Base-by-base conservation (phyloP, 148 eudicot genomes). In the Arbutus unedo region DNA sequence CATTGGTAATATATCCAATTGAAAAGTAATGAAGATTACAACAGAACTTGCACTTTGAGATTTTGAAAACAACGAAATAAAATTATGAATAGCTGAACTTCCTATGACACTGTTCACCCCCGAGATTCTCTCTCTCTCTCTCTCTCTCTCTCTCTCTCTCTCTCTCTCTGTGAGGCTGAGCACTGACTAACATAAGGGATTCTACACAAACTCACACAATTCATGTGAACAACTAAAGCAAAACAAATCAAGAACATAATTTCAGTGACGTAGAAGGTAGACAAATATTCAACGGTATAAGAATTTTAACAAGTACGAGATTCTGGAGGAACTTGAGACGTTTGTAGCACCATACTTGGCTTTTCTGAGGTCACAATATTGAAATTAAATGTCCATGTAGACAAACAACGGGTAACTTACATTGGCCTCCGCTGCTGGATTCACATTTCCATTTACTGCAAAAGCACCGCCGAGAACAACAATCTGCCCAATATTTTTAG, bases 341-440 rank as follows among this genome's bases (percentile, higher is more conserved):
- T 57, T 49, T 31, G 50, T 66, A 66, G 47, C 74, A 18, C 21
- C 50, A 70, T 70, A 38, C 64, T 81, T 38, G 10, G 3, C 10
- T 25, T 9, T 45, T 23, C 41, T 80, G 66, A 80, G 31, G 82
- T 45, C 50, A 79, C 8, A 23, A 48, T 41, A 16, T 15, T 4
- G 10, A 70, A 48, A 49, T 16, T 15, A 15, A 15, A 38, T 64
- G 4, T 15, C 8, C 25, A 81, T 16, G 3, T 38, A 19, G 64
- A 31, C 5, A 68, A 53, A 70, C 23, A 31, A n/a, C 66, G 76
- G 81, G 79, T 55, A 67, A 82, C 94, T 90, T 85, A 94, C 99
- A 90, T 96, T 96, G 78, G 99, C 96, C 89, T 96, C 99, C 71
- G 96, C 91, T 8, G 98, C 99, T 43, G 99, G 99, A 89, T 96